A percentile compares a stretch with the other conserved stretches of the same genome.
These are phyloP conservation scores for Sugiyamaella grinbergsii DNA, from an alignment of 1,139 yeast genomes.

Conservation along the genomic window DNA sequence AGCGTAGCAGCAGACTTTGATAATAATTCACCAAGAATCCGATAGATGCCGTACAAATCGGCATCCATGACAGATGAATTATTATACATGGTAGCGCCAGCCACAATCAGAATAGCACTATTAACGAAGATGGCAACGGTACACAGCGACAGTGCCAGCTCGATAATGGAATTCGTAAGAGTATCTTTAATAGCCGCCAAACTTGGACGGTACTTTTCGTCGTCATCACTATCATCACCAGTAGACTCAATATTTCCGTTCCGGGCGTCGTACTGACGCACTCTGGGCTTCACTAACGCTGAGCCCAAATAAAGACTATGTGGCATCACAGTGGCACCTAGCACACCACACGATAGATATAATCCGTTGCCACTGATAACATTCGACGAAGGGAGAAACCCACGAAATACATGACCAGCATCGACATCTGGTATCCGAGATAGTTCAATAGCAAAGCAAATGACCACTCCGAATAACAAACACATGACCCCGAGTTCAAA, in stretches of 20 bases:
- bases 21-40: slow-evolving; percentile 55
- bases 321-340: slow-evolving; percentile 86
- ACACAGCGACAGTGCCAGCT: slow-evolving; percentile 64
- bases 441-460: slow-evolving; percentile 71
- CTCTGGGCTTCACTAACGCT: slow-evolving; percentile 71
- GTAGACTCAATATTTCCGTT: slow-evolving; percentile 29
- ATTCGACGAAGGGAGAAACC: slow-evolving; percentile 66
- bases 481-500: slow-evolving; percentile 69
- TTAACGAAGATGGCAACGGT: slow-evolving; percentile 80
- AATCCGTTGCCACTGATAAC: slow-evolving; percentile 66
- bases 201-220: slow-evolving; percentile 62
- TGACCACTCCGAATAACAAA: slow-evolving; percentile 66
- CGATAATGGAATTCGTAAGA: slow-evolving; percentile 65
- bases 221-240: slow-evolving; percentile 39
- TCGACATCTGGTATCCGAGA: slow-evolving; percentile 54
- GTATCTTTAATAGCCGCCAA: slow-evolving; percentile 64
- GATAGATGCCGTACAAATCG: slow-evolving; percentile 70
- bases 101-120: slow-evolving; percentile 71
- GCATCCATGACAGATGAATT: slow-evolving; percentile 70
- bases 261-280: slow-evolving; percentile 57
- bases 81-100: slow-evolving; percentile 67
- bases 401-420: slow-evolving; percentile 60
- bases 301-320: slow-evolving; percentile 76
- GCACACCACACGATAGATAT: slow-evolving; percentile 72
- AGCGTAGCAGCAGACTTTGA: slow-evolving; percentile 77